Base-by-base conservation (phyloP, 345 rosid genomes). In the Jatropha curcas region DNA sequence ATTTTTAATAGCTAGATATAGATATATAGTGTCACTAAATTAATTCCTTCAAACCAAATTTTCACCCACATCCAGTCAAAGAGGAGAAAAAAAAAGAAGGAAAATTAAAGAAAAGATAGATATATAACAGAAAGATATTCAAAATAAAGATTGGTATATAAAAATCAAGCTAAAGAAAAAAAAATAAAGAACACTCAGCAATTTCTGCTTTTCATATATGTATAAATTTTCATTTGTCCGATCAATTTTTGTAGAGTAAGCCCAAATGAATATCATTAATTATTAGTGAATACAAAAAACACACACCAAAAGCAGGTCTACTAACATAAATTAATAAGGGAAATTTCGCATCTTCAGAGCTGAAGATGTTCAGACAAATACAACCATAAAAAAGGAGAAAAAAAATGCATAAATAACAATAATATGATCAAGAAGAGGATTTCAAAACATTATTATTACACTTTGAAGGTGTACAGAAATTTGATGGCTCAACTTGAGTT, bases 401-500 rank as follows among this genome's bases (percentile, higher is more conserved):
- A n/a, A 12, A 55, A 25, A 27, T 55, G 0, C 24, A 39, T 0
- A 17, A n/a, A 59, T 12, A 28, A 41, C 61, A 43, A 33, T 7
- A 35, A 27, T 13, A 4, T 48, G 53, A 50, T 52, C 41, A 67
- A 33, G 30, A 63, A 43, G 43, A 67, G 45, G 76, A 45, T 9
- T n/a, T n/a, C 39, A 41, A 27, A 50, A n/a, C 43, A 12, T 25
- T 24, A 35, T 3, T 16, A 35, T 35, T 71, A 62, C 55, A 41
- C 4, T 64, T 22, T 50, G 71, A 25, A 20, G 43, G 70, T n/a
- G 25, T 48, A 12, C 66, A 14, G n/a, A 53, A 7, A 8, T 68
- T 19, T 7, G 74, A 50, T 61, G 70, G 69, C 64, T 71, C 57
- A 60, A 28, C 86, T 62, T 60, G 72, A 62, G 68, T 70, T 43